A percentile compares a stretch with the other conserved stretches of the same genome.
phyloP scores from a whole-genome alignment of 1,284 basidiomycete genomes.

The Ustilago curta region DNA sequence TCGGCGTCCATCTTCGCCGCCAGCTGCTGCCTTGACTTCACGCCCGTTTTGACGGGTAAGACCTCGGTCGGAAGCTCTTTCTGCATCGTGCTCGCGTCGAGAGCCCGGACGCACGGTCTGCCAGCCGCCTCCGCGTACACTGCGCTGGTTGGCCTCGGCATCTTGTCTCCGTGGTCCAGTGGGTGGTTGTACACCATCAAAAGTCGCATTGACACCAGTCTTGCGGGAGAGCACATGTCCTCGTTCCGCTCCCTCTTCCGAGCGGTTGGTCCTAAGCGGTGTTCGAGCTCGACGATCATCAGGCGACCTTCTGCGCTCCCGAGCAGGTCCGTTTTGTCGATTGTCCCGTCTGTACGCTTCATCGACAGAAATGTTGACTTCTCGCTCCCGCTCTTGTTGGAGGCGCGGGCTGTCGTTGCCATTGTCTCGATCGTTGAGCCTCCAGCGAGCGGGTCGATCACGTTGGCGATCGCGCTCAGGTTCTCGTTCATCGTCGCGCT shows the following conservation, averaged over 20 bases:
- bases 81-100: conserved; percentile 12
- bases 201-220: conserved; percentile 13
- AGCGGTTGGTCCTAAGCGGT: conserved; percentile 10
- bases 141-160: conserved; percentile 26
- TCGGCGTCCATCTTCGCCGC: conserved; percentile 3
- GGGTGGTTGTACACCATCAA: conserved; percentile 25
- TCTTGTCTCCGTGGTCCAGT: conserved; percentile 31
- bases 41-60: conserved; percentile 13
- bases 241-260: conserved; percentile 20
- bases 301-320: conserved; percentile 15
- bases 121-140: conserved; percentile 39
- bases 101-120: conserved; percentile 39
- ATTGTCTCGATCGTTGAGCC: conserved; percentile 16
- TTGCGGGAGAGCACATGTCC: conserved; percentile 39
- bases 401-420: conserved; percentile 1
- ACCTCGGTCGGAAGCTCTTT: background rate
- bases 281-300: conserved; percentile 20
- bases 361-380: background rate
- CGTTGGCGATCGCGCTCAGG: conserved; percentile 17
- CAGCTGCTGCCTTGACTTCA: background rate
- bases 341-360: background rate
- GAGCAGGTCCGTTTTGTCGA: background rate
- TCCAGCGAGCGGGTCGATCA: conserved; percentile 38
- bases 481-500: conserved; percentile 10
- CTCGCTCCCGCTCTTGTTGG: conserved; percentile 6